Base-by-base conservation (phyloP, 2,329 filamentous ascomycete genomes). In the Nemania sp. region DNA sequence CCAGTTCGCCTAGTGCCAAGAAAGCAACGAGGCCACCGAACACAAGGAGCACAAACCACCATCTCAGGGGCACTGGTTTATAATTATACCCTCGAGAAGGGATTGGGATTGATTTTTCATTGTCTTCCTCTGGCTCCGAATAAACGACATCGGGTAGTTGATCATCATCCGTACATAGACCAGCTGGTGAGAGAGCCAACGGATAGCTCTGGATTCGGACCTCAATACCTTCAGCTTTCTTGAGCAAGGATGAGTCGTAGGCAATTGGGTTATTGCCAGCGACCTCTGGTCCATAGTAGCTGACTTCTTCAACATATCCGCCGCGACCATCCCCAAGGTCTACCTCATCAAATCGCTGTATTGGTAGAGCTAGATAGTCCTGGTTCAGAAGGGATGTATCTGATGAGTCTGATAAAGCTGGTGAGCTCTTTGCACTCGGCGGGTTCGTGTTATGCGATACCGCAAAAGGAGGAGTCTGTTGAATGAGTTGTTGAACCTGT, bases 1-100 rank as follows among this genome's bases (percentile, higher is more conserved):
- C 63, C 20, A 68, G 28, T 50, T 67, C 67, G 23, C 63, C 62
- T 9, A 71, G 22, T 0, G 34, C 61, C 14, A 71, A 56, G 11
- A 70, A 57, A 28, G 57, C 14, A 11, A 63, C 26, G 19, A 68
- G 52, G 11, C 31, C 39, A 4, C 54, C 50, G 14, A 64, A 43
- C 4, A 66, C 30, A 12, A 31, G 17, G 7, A 61, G 14, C 30
- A 67, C 43, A 31, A 63, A 61, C 11, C 34, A 43, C 49, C 47
- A 49, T 47, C 57, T 59, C 22, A 68, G 42, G 3, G 56, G 50
- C 11, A 49, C 30, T 5, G 66, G 66, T 37, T 59, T 64, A 43
- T 66, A 68, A 44, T 64, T 57, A 47, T 64, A 64, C 15, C n/a
- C n/a, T n/a, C 12, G 17, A 9, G 52, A 41, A 14, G 23, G 44